A percentile compares a stretch with the other conserved stretches of the same genome.
phyloP scores from a whole-genome alignment of 306 rosid species.

The Medicago ruthenica region DNA sequence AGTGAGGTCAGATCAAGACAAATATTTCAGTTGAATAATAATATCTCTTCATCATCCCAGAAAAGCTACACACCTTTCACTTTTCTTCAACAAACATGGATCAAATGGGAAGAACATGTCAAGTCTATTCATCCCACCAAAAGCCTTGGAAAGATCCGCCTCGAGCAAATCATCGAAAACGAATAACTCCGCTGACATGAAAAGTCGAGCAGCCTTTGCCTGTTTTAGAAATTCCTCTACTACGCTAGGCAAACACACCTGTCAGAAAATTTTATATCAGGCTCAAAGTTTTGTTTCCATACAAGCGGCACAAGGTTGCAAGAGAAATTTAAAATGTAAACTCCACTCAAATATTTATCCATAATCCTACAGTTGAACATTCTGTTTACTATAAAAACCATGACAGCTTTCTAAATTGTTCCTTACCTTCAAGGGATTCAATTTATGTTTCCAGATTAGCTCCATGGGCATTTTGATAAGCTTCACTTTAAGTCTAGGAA shows the following conservation, averaged over 20 bases:
- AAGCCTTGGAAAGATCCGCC: slow-evolving; percentile 76
- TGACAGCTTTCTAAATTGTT: slow-evolving; percentile 14
- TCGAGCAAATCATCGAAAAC: slow-evolving; percentile 66
- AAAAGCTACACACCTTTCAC: slow-evolving; percentile 66
- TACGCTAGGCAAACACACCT: slow-evolving; percentile 88
- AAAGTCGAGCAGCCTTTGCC: slow-evolving; percentile 77
- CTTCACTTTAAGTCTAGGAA: slow-evolving; percentile 59
- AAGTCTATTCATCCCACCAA: slow-evolving; percentile 87
- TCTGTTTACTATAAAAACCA: too few species aligned
- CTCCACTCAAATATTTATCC: not conserved
- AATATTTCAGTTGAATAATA: not conserved
- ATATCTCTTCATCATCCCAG: not conserved
- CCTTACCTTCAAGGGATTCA: slow-evolving; percentile 80
- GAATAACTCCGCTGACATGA: slow-evolving; percentile 60
- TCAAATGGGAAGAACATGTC: slow-evolving; percentile 95
- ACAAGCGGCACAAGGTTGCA: not conserved
- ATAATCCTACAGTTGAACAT: not conserved
- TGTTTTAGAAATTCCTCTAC: slow-evolving; percentile 81
- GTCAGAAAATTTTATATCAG: slow-evolving; percentile 35
- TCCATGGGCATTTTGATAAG: slow-evolving; percentile 65
- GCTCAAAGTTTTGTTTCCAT: not conserved
- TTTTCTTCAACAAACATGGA: slow-evolving; percentile 72
- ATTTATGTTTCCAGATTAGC: slow-evolving; percentile 62
- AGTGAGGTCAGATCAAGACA: not conserved
- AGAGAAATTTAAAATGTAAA: not conserved